Conservation (phyloP, 139 green algal species). For the Yamagishiella unicocca region DNA sequence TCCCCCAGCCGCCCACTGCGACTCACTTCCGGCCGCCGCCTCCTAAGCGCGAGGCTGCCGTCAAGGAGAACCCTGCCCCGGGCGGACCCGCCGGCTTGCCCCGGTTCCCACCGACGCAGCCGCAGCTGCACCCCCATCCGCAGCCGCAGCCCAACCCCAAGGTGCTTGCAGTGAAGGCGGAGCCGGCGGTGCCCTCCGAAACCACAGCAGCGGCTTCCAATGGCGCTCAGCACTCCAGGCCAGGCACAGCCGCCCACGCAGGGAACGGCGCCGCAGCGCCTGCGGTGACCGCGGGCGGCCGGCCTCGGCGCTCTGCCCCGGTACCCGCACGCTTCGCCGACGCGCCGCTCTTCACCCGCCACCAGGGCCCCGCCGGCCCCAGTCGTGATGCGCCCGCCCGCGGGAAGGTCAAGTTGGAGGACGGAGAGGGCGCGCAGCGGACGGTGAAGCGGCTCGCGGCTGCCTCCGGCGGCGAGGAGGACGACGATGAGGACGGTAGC, state of each 20-base stretch:
- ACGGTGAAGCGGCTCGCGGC: not conserved
- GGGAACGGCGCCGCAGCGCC: not conserved
- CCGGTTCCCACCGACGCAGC: not conserved
- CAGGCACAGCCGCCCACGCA: not conserved
- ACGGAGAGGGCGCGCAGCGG: not conserved
- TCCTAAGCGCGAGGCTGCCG: too few relatives aligned
- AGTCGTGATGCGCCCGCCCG: too few relatives aligned
- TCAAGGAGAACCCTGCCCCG: too few relatives aligned
- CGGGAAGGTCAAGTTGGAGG: not conserved
- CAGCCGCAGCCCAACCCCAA: not conserved
- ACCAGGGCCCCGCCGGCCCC: not conserved
- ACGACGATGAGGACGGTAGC: not conserved
- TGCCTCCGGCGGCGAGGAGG: not conserved
- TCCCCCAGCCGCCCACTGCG: too few relatives aligned
- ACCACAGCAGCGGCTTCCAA: not conserved
- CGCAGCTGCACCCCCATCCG: not conserved
- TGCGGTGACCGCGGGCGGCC: not conserved
- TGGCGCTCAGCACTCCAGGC: not conserved
- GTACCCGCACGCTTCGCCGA: conserved; percentile 35
- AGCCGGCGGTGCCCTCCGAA: not conserved
- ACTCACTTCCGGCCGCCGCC: too few relatives aligned
- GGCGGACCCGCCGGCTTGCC: too few relatives aligned
- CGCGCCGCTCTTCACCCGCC: conserved; percentile 1
- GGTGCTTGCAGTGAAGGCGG: not conserved
- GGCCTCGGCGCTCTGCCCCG: conserved; percentile 19